phyloP scores from a whole-genome alignment of 805 yeast genomes.

The Priceomyces carsonii region DNA sequence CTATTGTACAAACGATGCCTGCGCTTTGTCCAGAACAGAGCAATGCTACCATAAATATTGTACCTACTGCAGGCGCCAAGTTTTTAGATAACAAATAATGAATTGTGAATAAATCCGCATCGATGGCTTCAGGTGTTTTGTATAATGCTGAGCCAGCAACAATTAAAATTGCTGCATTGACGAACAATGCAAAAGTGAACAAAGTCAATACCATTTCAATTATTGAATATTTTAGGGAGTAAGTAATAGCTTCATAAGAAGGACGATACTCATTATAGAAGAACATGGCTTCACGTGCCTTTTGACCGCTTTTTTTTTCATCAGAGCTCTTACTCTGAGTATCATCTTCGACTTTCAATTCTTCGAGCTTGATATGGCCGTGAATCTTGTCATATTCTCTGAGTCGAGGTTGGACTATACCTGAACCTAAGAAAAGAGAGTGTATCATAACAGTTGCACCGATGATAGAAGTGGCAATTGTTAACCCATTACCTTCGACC shows the following conservation, averaged over 20 bases:
- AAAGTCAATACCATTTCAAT: slow-evolving; percentile 70
- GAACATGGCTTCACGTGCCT: slow-evolving; percentile 24
- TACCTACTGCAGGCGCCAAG: slow-evolving; percentile 77
- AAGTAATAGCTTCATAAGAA: slow-evolving; percentile 66
- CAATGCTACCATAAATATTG: slow-evolving; percentile 81
- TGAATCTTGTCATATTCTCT: slow-evolving; percentile 44
- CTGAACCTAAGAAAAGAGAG: slow-evolving; percentile 49
- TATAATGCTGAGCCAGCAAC: slow-evolving; percentile 80
- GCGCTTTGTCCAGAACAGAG: slow-evolving; percentile 87
- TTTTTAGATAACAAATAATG: slow-evolving; percentile 59
- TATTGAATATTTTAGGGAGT: slow-evolving; percentile 71
- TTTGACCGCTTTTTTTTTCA: slow-evolving; percentile 10
- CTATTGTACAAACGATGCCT: slow-evolving; percentile 89
- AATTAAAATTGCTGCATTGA: slow-evolving; percentile 79
- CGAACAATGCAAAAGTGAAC: slow-evolving; percentile 80
- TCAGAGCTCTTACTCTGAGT: slow-evolving; percentile 3
- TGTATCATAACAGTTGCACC: slow-evolving; percentile 58
- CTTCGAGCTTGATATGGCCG: slow-evolving; percentile 30
- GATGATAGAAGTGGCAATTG: slow-evolving; percentile 48
- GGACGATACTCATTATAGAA: slow-evolving; percentile 60
- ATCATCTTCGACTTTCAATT: slow-evolving; percentile 12
- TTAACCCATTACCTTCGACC: slow-evolving; percentile 44
- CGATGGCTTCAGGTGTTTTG: slow-evolving; percentile 67
- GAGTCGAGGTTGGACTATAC: slow-evolving; percentile 49
- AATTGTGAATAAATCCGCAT: slow-evolving; percentile 81